Percentiles rank a stretch among this genome's conserved stretches.
Conservation (phyloP, 208 protist species). For the Leishmania mexicana region DNA sequence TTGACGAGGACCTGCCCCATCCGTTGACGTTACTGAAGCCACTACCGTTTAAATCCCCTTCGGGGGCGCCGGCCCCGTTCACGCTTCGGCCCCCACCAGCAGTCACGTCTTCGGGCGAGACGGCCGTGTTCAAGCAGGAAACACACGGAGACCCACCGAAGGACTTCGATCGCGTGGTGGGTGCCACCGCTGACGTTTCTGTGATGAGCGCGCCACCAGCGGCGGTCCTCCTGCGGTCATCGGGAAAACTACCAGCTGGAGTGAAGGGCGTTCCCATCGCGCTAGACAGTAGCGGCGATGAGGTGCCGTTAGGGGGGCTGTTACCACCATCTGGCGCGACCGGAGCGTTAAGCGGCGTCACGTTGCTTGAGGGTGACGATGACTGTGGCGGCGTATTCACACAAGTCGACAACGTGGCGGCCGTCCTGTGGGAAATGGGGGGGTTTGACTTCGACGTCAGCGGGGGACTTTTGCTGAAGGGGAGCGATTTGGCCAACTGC, state of each 20-base stretch:
- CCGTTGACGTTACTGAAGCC: not conserved
- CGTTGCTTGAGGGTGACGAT: not conserved
- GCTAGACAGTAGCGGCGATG: not conserved
- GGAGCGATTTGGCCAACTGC: not conserved
- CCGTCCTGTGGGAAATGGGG: not conserved
- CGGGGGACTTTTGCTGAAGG: constrained; percentile 5
- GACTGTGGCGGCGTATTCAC: not conserved
- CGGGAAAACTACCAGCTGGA: not conserved
- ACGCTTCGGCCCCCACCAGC: not conserved
- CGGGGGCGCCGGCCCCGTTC: not conserved
- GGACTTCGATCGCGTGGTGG: not conserved
- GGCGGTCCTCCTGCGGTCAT: not conserved
- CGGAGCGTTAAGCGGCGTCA: not conserved
- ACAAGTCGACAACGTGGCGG: not conserved
- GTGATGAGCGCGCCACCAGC: not conserved
- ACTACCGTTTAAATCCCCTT: not conserved
- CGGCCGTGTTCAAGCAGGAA: not conserved
- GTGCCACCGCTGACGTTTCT: not conserved
- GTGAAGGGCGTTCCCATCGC: not conserved
- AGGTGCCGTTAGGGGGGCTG: not conserved
- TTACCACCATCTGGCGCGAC: not conserved
- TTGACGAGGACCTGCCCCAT: not conserved
- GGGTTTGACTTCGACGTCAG: not conserved
- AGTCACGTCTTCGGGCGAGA: not conserved
- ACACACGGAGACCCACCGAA: not conserved